phyloP scores from a whole-genome alignment of 148 eudicot species.

The Rhododendron mucronatum region DNA sequence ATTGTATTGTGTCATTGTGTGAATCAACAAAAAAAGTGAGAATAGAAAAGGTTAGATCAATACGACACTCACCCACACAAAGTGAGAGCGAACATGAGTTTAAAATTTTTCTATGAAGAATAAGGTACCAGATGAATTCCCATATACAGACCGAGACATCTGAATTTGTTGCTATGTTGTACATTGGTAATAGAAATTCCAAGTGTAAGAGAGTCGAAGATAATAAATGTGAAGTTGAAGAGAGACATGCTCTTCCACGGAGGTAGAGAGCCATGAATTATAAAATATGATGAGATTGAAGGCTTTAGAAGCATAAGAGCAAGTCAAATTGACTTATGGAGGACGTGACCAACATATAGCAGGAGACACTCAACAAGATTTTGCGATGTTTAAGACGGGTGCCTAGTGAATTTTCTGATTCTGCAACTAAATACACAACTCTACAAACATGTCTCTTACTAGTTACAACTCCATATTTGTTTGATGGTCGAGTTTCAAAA shows the following conservation, averaged over 20 bases:
- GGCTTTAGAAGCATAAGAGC: background rate
- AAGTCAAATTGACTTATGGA: background rate
- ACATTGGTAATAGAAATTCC: background rate
- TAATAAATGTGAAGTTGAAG: background rate
- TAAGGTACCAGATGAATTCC: background rate
- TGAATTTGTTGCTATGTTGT: background rate
- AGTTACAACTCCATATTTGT: background rate
- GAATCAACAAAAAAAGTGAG: background rate
- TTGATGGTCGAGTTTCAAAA: background rate
- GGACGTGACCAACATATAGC: background rate
- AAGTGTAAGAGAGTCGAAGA: background rate
- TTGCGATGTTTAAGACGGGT: background rate
- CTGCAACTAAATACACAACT: background rate
- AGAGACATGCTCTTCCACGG: background rate
- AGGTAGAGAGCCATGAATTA: background rate
- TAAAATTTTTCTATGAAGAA: background rate
- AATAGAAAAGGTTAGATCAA: background rate
- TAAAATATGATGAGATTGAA: background rate
- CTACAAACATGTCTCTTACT: background rate
- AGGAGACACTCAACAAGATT: background rate
- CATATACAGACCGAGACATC: background rate
- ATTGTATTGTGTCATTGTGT: background rate
- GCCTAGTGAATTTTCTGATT: background rate
- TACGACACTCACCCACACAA: background rate
- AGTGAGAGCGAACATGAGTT: background rate